Percentiles rank a stretch among this genome's conserved stretches.
phyloP scores from a whole-genome alignment of 73 alveolate genomes.

The Paraurostyla sp. region DNA sequence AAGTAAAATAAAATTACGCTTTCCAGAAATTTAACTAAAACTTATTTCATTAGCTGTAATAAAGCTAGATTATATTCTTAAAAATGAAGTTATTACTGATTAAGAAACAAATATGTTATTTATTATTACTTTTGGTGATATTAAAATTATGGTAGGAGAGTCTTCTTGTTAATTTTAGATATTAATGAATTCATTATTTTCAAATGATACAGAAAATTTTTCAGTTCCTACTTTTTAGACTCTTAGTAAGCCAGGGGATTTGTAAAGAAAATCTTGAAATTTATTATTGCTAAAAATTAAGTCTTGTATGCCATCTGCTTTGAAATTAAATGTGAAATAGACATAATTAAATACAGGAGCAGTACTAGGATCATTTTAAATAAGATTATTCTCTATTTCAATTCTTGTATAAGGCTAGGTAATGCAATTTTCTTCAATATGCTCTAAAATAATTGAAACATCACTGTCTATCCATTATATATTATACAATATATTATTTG shows the following conservation, averaged over 20 bases:
- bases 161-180: neutral
- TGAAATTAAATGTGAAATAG: neutral
- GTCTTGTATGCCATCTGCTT: neutral
- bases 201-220: neutral
- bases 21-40: too few relatives aligned
- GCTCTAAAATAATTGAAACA: conserved; percentile 12
- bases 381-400: neutral
- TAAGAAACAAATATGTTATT: too few relatives aligned
- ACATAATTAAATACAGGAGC: neutral
- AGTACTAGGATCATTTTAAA: neutral
- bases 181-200: neutral
- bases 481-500: neutral
- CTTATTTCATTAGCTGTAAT: too few relatives aligned
- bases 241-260: neutral
- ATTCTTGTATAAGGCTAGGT: neutral
- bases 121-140: too few relatives aligned
- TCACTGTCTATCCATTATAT: neutral
- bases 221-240: neutral
- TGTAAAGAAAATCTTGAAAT: neutral
- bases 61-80: too few relatives aligned
- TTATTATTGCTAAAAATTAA: neutral
- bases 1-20: too few relatives aligned
- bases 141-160: too few relatives aligned
- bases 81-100: too few relatives aligned
- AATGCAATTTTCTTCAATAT: neutral